Evolutionary conservation across 2,329 filamentous ascomycete genomes (phyloP).

Genomic region (Penicillium sclerotiorum): DNA sequence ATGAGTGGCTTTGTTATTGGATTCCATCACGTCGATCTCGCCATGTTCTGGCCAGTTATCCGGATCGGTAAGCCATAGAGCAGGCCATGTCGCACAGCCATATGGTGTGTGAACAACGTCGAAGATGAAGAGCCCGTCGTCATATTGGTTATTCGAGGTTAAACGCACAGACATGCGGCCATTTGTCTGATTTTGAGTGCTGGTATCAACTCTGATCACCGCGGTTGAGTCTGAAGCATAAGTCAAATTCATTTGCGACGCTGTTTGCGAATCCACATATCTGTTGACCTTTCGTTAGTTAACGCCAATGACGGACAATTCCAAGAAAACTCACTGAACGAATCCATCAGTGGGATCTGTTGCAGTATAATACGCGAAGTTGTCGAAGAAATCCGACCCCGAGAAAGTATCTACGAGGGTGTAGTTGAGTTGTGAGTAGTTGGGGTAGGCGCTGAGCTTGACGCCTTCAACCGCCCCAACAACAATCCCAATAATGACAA

Average conservation of each 20-base stretch:
- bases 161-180: constrained; percentile 67
- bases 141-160: constrained; percentile 62
- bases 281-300: constrained; percentile 10
- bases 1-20: constrained; percentile 55
- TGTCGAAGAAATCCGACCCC: constrained; percentile 44
- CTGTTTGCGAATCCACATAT: constrained; percentile 44
- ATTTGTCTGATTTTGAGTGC: constrained; percentile 5
- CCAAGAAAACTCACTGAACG: constrained; percentile 42
- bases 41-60: constrained; percentile 65
- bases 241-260: constrained; percentile 56
- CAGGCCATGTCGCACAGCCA: constrained; percentile 67
- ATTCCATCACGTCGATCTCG: constrained; percentile 66
- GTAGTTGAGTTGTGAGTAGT: constrained; percentile 35
- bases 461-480: constrained; percentile 44
- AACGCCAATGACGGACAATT: not conserved
- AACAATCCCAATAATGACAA: constrained; percentile 45
- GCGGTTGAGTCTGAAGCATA: constrained; percentile 57
- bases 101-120: constrained; percentile 65
- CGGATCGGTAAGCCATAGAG: constrained; percentile 66
- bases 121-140: constrained; percentile 66
- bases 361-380: constrained; percentile 47
- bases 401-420: constrained; percentile 41
- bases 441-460: constrained; percentile 42
- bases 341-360: constrained; percentile 46
- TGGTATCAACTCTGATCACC: constrained; percentile 53